Conservation (phyloP, 1,284 basidiomycete genomes). For the Austroboletus niveus region DNA sequence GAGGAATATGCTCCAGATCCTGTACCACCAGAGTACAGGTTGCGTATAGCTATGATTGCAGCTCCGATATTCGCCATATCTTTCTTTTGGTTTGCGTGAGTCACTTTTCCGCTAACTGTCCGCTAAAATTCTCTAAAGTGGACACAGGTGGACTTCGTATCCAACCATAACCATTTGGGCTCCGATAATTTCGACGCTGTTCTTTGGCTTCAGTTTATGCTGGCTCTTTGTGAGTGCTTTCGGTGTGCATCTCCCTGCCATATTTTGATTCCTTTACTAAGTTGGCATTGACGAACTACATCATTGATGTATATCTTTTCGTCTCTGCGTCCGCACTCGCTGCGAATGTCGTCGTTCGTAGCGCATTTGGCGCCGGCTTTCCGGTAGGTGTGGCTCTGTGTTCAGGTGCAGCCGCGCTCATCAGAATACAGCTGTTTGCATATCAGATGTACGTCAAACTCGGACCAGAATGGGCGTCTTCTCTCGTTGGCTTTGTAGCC, state of each 20-base stretch:
- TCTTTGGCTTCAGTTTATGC: constrained; percentile 55
- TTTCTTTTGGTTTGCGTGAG: constrained; percentile 70
- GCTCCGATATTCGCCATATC: constrained; percentile 55
- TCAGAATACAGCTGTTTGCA: constrained; percentile 42
- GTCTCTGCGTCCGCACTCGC: constrained; percentile 61
- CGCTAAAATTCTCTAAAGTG: background rate
- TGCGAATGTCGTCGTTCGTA: constrained; percentile 52
- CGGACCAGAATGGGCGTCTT: constrained; percentile 55
- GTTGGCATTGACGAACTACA: constrained; percentile 54
- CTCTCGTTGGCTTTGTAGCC: constrained; percentile 52
- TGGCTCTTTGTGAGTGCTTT: constrained; percentile 53
- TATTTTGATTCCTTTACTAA: constrained; percentile 19
- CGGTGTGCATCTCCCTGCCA: background rate
- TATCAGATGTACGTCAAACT: constrained; percentile 52
- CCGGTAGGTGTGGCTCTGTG: constrained; percentile 39
- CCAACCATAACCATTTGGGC: constrained; percentile 55
- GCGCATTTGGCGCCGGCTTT: constrained; percentile 56
- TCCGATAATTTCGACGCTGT: constrained; percentile 50
- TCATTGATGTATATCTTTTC: constrained; percentile 57
- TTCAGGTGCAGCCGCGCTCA: constrained; percentile 7
- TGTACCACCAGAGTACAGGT: constrained; percentile 66
- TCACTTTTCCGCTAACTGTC: constrained; percentile 7
- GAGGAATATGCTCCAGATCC: constrained; percentile 47
- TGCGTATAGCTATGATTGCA: constrained; percentile 53
- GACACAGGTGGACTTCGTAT: constrained; percentile 51